Evolutionary conservation across 1,284 basidiomycete genomes (phyloP).

Genomic region (Malassezia sympodialis): DNA sequence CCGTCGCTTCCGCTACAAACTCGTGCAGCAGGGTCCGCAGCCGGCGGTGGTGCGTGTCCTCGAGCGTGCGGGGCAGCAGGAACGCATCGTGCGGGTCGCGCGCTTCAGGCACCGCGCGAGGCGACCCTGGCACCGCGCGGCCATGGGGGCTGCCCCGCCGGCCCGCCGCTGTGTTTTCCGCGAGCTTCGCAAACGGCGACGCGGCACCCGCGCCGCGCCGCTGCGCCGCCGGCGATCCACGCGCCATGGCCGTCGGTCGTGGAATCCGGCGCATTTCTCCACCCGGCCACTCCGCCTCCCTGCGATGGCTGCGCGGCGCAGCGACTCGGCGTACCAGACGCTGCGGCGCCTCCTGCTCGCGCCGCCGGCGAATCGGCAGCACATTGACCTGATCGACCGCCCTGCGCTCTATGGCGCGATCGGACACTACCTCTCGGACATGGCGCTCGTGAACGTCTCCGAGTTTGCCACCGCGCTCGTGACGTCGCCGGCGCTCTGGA

Average conservation of each 20-base stretch:
- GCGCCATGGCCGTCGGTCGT: conserved; percentile 2
- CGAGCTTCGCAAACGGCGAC: conserved; percentile 27
- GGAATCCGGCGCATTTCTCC: background rate
- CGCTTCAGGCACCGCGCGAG: background rate
- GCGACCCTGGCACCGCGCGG: background rate
- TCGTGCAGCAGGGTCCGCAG: conserved; percentile 24
- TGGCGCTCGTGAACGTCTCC: conserved; percentile 26
- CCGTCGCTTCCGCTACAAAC: conserved; percentile 22
- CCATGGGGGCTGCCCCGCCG: background rate
- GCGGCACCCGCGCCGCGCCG: background rate
- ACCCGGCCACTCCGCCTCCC: background rate
- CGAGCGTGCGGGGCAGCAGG: conserved; percentile 26
- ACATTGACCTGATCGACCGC: conserved; percentile 32
- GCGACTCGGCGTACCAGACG: conserved; percentile 34
- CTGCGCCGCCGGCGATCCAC: conserved; percentile 7
- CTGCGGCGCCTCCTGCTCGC: conserved; percentile 34
- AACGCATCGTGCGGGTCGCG: conserved; percentile 16
- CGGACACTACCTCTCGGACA: conserved; percentile 33
- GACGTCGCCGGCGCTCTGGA: conserved; percentile 35
- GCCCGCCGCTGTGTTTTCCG: conserved; percentile 4
- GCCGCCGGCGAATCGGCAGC: conserved; percentile 29
- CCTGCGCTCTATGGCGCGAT: conserved; percentile 36
- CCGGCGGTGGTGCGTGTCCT: conserved; percentile 35
- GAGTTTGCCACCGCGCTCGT: conserved; percentile 31
- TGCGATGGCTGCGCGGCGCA: background rate